Base-by-base conservation (phyloP, 2,329 filamentous ascomycete genomes). In the Pseudovirgaria hyperparasitica region DNA sequence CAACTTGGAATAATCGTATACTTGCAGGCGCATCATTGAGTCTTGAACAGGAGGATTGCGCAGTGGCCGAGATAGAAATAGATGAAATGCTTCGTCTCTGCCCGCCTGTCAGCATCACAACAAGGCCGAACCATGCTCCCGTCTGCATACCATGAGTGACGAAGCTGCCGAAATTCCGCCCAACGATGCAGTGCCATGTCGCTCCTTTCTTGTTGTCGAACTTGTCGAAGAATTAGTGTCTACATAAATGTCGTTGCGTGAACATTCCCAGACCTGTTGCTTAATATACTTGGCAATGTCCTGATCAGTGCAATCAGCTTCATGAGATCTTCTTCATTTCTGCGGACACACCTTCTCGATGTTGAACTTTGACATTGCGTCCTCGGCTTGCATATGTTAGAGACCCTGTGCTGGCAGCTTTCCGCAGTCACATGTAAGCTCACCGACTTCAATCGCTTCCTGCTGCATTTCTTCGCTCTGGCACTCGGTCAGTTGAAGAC, bases 21-120 rank as follows among this genome's bases (percentile, higher is more conserved):
- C 19, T 18, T 10, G 6, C 15, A 23, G 20, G 15, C 21, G 8
- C 23, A 9, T 39, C 53, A 96, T 72, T 94, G 87, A 21, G 90
- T 98, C 71, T 98, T 98, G 75, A 96, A 98, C 28, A 98, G 76
- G 30, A 98, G 71, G 52, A 98, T 96, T 33, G 90, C 90, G 58
- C 85, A 94, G 67, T 96, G 90, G 29, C 90, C 90, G 33, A 98
- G 79, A 65, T 98, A 98, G 66, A 98, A 98, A 66, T 98, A 98
- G 56, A 98, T 94, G 66, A 98, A 98, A 61, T 98, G 90, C 65
- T 96, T 96, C 16, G 90, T 96, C 60, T 96, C 90, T 94, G 62
- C 48, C 29, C 19, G 25, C 16, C 9, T 10, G 10, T 11, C 9
- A 22, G 21, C n/a, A 23, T 11, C 23, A 15, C 13, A 23, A 11